Evolutionary conservation across 2,329 filamentous ascomycete species (phyloP).

Genomic region (Apiospora rasikravindrae): DNA sequence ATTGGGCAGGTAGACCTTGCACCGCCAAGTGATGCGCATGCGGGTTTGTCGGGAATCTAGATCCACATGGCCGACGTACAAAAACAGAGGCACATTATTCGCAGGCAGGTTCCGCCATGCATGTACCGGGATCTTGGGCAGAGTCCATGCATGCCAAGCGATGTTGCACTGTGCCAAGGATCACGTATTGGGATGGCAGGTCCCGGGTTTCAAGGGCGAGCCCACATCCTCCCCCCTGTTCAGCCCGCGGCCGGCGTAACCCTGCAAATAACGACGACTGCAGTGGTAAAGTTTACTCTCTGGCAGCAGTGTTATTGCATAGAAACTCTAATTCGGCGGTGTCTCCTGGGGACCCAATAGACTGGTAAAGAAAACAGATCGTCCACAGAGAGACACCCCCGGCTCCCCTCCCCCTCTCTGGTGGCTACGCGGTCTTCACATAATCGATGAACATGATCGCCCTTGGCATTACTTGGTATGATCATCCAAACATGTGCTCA

Average conservation of each 20-base stretch:
- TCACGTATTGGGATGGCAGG: neutral
- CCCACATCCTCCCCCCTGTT: neutral
- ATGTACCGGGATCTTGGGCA: neutral
- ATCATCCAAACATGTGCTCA: neutral
- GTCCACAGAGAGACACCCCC: neutral
- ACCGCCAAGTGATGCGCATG: neutral
- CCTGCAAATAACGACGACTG: neutral
- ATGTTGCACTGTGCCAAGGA: neutral
- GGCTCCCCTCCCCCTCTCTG: neutral
- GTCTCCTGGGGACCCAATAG: neutral
- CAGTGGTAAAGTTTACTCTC: neutral
- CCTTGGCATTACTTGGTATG: neutral
- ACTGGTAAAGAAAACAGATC: neutral
- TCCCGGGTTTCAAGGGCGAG: neutral
- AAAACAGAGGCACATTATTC: neutral
- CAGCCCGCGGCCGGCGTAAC: neutral
- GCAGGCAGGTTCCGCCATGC: neutral
- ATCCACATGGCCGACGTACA: neutral
- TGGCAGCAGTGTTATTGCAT: neutral
- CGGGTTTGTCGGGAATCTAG: neutral
- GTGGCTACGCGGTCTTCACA: neutral
- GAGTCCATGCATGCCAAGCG: neutral
- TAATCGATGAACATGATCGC: neutral
- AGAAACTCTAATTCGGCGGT: neutral
- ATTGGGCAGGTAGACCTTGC: neutral